Percentiles rank a stretch among this genome's conserved stretches.
Conservation (phyloP, 768 basidiomycete species). For the Boletus sensibilis region DNA sequence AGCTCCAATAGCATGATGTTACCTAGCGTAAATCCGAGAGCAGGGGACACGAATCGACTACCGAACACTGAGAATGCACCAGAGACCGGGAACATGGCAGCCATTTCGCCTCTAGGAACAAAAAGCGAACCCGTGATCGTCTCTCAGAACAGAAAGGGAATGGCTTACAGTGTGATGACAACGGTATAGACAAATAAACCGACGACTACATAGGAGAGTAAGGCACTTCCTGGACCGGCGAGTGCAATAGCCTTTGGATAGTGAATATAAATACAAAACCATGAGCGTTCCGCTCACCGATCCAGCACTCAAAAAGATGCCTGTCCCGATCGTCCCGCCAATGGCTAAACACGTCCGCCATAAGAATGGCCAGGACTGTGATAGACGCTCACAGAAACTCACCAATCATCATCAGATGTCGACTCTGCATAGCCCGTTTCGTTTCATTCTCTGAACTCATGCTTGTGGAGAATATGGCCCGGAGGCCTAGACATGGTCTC, state of each 20-base stretch:
- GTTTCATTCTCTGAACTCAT: constrained; percentile 25
- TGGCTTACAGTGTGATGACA: constrained; percentile 52
- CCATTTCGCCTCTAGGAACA: constrained; percentile 58
- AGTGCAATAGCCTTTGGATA: constrained; percentile 45
- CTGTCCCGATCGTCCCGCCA: constrained; percentile 58
- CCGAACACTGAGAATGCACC: constrained; percentile 62
- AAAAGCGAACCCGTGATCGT: background rate
- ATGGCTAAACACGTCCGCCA: constrained; percentile 38
- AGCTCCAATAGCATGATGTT: background rate
- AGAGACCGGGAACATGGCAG: constrained; percentile 59
- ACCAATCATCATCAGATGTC: constrained; percentile 46
- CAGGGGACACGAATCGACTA: constrained; percentile 56
- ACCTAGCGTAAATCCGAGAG: constrained; percentile 60
- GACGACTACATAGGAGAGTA: constrained; percentile 59
- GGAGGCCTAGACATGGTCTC: background rate
- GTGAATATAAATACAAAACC: background rate
- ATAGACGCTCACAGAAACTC: constrained; percentile 1
- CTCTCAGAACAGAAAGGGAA: background rate
- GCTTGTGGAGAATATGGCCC: constrained; percentile 8
- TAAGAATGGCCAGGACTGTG: background rate
- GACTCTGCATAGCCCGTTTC: constrained; percentile 40
- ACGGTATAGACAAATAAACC: constrained; percentile 60
- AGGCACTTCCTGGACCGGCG: constrained; percentile 61
- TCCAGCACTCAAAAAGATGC: constrained; percentile 61
- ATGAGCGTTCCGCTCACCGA: constrained; percentile 34